Percentiles rank a stretch among this genome's conserved stretches.
phyloP scores from a whole-genome alignment of 2,329 filamentous ascomycete species.

The Colletotrichum godetiae region DNA sequence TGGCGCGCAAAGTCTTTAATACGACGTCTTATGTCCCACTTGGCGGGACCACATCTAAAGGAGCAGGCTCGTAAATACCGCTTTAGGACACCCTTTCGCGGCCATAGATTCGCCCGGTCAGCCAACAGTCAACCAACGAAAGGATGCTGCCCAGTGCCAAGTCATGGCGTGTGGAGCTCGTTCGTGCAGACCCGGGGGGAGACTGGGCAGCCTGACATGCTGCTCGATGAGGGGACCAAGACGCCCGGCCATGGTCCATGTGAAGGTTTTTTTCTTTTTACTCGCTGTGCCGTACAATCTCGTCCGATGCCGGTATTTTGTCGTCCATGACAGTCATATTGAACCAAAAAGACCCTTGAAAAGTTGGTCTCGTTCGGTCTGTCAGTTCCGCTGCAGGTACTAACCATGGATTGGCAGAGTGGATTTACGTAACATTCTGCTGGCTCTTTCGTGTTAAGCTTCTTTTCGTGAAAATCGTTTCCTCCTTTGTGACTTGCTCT shows the following conservation, averaged over 20 bases:
- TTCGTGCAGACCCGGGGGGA: conserved; percentile 20
- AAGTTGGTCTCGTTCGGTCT: conserved; percentile 2
- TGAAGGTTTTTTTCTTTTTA: not conserved
- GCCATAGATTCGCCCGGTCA: not conserved
- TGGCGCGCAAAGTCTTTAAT: not conserved
- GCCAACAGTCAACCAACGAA: conserved; percentile 4
- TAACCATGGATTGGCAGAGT: not conserved
- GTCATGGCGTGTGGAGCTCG: conserved; percentile 7
- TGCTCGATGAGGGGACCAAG: not conserved
- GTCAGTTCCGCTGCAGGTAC: not conserved
- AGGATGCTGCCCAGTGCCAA: not conserved
- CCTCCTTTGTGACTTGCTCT: not conserved
- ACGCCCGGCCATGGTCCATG: not conserved
- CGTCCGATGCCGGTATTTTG: conserved; percentile 15
- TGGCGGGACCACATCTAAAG: not conserved
- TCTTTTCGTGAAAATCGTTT: not conserved
- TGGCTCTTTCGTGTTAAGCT: conserved; percentile 16
- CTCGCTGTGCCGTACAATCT: not conserved
- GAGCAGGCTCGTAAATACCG: not conserved
- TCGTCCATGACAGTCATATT: no score
- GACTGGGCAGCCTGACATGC: not conserved
- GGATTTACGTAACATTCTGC: conserved; percentile 21
- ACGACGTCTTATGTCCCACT: conserved; percentile 2
- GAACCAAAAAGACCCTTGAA: no score
- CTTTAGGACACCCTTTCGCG: not conserved